Conservation (phyloP, 2,329 filamentous ascomycete species). For the Pseudogymnoascus sp. region DNA sequence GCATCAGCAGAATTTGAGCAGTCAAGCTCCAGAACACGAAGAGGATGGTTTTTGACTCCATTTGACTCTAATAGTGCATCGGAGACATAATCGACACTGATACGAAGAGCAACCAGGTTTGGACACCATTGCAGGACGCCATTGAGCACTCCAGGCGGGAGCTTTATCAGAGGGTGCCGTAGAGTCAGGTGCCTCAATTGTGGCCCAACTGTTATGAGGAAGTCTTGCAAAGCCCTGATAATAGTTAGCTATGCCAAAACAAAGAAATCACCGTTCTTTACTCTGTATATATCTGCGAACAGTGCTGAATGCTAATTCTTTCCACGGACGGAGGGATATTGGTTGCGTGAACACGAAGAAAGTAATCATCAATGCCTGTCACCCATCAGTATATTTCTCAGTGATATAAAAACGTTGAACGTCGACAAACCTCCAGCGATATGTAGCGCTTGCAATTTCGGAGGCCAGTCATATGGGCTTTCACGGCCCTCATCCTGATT, state of each 20-base stretch:
- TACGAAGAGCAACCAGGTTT: constrained; percentile 21
- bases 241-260: constrained; percentile 1
- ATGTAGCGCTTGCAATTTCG: constrained; percentile 25
- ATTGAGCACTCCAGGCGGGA: constrained; percentile 22
- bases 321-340: constrained; percentile 20
- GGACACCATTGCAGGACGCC: constrained; percentile 22
- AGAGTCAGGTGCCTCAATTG: constrained; percentile 27
- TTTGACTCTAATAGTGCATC: constrained; percentile 20
- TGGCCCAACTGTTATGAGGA: constrained; percentile 20
- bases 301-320: constrained; percentile 28
- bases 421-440: constrained; percentile 22
- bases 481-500: constrained; percentile 16
- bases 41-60: constrained; percentile 18
- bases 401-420: background rate
- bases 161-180: constrained; percentile 27
- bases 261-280: background rate
- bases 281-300: constrained; percentile 21
- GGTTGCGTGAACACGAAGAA: constrained; percentile 21
- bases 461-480: constrained; percentile 25
- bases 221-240: constrained; percentile 16
- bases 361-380: constrained; percentile 23
- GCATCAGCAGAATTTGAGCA: constrained; percentile 23
- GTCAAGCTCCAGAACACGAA: constrained; percentile 28
- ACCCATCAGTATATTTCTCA: background rate
- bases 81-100: constrained; percentile 29